Conservation (phyloP, 768 basidiomycete genomes). For the Auriculariales sp. region DNA sequence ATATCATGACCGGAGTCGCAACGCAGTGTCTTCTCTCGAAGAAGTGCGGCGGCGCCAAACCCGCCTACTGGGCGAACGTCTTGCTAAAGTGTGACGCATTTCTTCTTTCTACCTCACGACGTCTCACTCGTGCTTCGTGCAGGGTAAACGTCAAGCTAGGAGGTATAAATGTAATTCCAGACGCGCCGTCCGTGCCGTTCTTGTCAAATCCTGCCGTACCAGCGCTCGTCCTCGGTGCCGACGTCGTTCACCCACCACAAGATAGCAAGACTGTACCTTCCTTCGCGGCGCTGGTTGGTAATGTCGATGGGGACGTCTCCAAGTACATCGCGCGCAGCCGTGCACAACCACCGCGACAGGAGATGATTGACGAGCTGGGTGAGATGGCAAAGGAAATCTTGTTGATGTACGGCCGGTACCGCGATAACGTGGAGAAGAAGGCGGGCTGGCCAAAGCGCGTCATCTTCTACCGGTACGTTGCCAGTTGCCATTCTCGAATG, state of each 20-base stretch:
- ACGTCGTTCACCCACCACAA: conserved; percentile 76
- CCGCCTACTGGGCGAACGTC: conserved; percentile 68
- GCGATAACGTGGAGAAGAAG: conserved; percentile 37
- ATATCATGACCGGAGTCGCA: conserved; percentile 53
- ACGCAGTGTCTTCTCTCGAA: conserved; percentile 62
- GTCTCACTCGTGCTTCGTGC: conserved; percentile 1
- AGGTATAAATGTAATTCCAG: conserved; percentile 68
- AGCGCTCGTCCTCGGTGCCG: conserved; percentile 72
- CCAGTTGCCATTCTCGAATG: background rate
- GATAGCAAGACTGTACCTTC: conserved; percentile 65
- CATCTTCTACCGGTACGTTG: conserved; percentile 53
- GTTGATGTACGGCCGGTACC: conserved; percentile 42
- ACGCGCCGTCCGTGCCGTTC: conserved; percentile 46
- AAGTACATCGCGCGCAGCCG: conserved; percentile 52
- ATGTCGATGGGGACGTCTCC: conserved; percentile 59
- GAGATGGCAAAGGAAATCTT: conserved; percentile 51
- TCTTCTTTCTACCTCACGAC: conserved; percentile 1
- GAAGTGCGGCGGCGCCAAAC: conserved; percentile 52
- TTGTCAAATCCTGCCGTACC: conserved; percentile 59
- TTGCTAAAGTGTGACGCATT: conserved; percentile 47
- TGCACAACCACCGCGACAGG: conserved; percentile 53
- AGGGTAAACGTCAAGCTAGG: conserved; percentile 79
- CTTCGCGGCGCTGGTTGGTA: conserved; percentile 67
- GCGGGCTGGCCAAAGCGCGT: conserved; percentile 45
- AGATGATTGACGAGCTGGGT: conserved; percentile 61